Base-by-base conservation (phyloP, 257 asterid genomes). In the Fraxinus excelsior region DNA sequence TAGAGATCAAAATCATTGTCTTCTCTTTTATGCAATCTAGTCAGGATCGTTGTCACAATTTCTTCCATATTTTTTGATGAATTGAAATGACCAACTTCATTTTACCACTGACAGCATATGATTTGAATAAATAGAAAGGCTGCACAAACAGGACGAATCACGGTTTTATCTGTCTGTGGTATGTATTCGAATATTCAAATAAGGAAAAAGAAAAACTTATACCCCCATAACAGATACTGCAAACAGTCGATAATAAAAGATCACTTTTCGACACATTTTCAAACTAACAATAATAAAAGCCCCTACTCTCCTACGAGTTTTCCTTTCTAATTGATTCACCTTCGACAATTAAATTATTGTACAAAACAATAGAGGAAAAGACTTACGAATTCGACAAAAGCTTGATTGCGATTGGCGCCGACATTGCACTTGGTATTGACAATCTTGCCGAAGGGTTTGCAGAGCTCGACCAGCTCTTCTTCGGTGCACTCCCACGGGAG, bases 381-480 rank as follows among this genome's bases (percentile, higher is more conserved):
- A 74, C 94, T 28, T 88, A 93, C 98, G 76, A 88, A 91, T 88
- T 91, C 98, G 37, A 93, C 93, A 37, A 93, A 93, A 38, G 98
- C 97, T 85, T 93, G 98, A 79, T 93, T 93, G 31, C 88, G 93
- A 80, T 93, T 88, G 71, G 97, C 90, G 71, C 97, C 98, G 32
- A 90, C 98, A 85, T 86, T 88, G 89, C 87, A 83, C 85, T 91
- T 92, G 81, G 97, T 91, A 83, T 93, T 93, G 75, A 93, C 90
- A 82, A 93, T 84, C 81, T 80, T 86, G 72, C 97, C 96, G 74
- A 93, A 93, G 73, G 97, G 96, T 72, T 77, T 84, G 74, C 96
- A 89, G n/a, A 93, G 85, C 80, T 91, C 91, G 75, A 91, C 66
- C 34, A 93, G 97, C 84, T 93, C 96, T 73, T 93, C 98, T 51